phyloP scores from a whole-genome alignment of 2,329 filamentous ascomycete genomes.

The Fusarium ambrosium region DNA sequence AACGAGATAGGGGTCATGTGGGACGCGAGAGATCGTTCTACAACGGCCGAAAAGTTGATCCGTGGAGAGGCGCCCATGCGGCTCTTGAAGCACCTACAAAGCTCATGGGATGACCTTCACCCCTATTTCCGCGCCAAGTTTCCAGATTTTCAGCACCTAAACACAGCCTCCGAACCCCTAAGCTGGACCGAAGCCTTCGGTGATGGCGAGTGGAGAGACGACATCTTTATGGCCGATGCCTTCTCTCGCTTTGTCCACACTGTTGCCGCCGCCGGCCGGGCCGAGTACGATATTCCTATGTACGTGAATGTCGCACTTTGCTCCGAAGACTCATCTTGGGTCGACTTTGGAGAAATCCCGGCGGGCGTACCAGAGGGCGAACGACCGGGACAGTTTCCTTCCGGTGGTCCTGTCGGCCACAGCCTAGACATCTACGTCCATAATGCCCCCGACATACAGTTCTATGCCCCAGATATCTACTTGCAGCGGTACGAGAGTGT shows the following conservation, averaged over 20 bases:
- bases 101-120: neutral
- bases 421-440: neutral
- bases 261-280: neutral
- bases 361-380: neutral
- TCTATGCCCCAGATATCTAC: neutral
- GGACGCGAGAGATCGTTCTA: too few relatives aligned
- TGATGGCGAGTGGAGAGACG: neutral
- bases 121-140: neutral
- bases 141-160: neutral
- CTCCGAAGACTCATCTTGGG: neutral
- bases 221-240: neutral
- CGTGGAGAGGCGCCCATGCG: neutral
- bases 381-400: neutral
- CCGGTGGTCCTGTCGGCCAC: neutral
- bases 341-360: neutral
- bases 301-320: neutral
- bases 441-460: neutral
- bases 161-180: neutral
- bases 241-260: neutral
- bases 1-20: too few relatives aligned
- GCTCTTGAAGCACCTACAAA: neutral
- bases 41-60: too few relatives aligned
- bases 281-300: neutral
- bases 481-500: neutral
- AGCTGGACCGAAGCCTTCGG: neutral